Percentiles rank a stretch among this genome's conserved stretches.
phyloP scores from a whole-genome alignment of 2,329 filamentous ascomycete species.

The Bipolaris gigantea region DNA sequence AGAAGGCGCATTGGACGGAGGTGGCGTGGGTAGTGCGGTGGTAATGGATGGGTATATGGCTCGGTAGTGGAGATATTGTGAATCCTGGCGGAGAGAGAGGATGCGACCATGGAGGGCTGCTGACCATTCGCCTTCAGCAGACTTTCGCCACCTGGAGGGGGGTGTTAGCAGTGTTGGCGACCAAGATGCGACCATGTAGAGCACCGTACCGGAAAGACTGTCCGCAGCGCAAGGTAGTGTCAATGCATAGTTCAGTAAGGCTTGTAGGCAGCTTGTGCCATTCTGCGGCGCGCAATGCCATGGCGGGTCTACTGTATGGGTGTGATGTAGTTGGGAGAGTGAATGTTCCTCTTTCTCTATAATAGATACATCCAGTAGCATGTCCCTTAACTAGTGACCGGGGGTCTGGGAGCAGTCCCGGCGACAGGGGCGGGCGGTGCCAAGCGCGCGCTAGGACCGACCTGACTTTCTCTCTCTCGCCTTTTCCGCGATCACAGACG shows the following conservation, averaged over 20 bases:
- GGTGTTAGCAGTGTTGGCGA: conserved; percentile 10
- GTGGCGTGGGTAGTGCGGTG: conserved; percentile 40
- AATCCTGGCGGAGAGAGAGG: conserved; percentile 81
- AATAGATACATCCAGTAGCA: too few relatives aligned
- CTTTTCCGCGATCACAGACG: conserved; percentile 15
- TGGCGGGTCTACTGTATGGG: conserved; percentile 15
- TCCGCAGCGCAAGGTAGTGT: conserved; percentile 90
- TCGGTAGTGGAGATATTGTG: conserved; percentile 76
- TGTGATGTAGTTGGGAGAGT: not conserved
- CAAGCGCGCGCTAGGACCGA: conserved; percentile 21
- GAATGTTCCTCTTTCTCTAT: not conserved
- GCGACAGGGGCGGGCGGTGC: conserved; percentile 16
- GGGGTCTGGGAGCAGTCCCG: conserved; percentile 6
- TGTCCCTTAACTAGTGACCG: not conserved
- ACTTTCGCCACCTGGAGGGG: conserved; percentile 74
- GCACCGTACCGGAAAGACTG: conserved; percentile 75
- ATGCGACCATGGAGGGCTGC: conserved; percentile 86
- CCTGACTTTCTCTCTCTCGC: conserved; percentile 24
- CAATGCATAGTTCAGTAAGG: conserved; percentile 85
- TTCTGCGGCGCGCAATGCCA: conserved; percentile 62
- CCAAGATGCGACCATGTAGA: not conserved
- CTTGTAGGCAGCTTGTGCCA: conserved; percentile 87
- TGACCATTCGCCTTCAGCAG: conserved; percentile 79
- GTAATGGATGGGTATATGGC: conserved; percentile 59
- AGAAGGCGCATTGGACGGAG: conserved; percentile 44